A percentile compares a stretch with the other conserved stretches of the same genome.
Evolutionary conservation across 1,284 basidiomycete genomes (phyloP).

Genomic region (Apiotrichum veenhuisii): DNA sequence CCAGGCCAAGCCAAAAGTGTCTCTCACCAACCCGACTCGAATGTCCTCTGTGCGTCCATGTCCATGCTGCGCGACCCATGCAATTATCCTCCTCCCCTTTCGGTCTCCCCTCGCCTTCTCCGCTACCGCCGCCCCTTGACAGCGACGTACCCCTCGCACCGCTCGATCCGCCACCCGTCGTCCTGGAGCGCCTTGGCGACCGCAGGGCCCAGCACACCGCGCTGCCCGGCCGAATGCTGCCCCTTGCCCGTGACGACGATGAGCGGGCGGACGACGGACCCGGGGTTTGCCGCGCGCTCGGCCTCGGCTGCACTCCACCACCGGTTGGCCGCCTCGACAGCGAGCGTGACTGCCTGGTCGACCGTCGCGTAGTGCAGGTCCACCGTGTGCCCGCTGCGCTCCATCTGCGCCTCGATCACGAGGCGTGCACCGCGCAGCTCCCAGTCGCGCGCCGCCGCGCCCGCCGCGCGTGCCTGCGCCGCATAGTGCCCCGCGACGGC

Average conservation of each 20-base stretch:
- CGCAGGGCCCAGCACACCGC: slow-evolving; percentile 44
- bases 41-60: no score
- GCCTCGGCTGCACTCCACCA: slow-evolving; percentile 55
- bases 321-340: slow-evolving; percentile 25
- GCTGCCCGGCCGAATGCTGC: slow-evolving; percentile 38
- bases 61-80: no score
- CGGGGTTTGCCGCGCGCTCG: slow-evolving; percentile 56
- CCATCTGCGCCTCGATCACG: slow-evolving; percentile 34
- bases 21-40: no score
- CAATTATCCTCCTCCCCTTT: no score
- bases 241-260: slow-evolving; percentile 45
- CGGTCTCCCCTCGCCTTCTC: background rate
- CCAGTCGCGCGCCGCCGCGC: slow-evolving; percentile 30
- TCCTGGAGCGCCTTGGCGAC: slow-evolving; percentile 37
- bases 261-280: slow-evolving; percentile 46
- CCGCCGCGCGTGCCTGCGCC: slow-evolving; percentile 35
- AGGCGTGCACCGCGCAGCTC: slow-evolving; percentile 41
- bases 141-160: slow-evolving; percentile 20
- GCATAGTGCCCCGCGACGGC: slow-evolving; percentile 44
- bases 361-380: slow-evolving; percentile 37
- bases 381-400: background rate
- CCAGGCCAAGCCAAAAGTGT: background rate
- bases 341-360: slow-evolving; percentile 35
- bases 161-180: slow-evolving; percentile 22
- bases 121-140: slow-evolving; percentile 7